Conservation (phyloP, 1,284 basidiomycete species). For the Boletus semigastroideus region DNA sequence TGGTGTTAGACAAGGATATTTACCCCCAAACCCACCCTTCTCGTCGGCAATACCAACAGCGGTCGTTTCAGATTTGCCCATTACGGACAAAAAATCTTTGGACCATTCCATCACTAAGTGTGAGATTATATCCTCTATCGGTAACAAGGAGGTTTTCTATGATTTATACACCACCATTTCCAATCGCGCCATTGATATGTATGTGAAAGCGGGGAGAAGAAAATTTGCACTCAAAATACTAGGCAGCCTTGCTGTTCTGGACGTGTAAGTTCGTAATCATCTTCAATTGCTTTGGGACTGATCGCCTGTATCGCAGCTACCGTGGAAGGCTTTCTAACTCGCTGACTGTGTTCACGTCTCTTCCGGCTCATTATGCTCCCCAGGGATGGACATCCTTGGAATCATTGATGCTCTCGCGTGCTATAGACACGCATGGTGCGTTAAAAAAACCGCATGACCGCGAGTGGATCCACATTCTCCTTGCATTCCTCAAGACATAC, state of each 20-base stretch:
- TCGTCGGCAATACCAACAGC: conserved; percentile 41
- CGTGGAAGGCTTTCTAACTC: conserved; percentile 63
- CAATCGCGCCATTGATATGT: conserved; percentile 81
- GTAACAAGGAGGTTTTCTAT: conserved; percentile 63
- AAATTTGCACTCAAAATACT: conserved; percentile 86
- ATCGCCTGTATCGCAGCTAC: conserved; percentile 46
- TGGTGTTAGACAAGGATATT: conserved; percentile 68
- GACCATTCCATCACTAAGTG: conserved; percentile 53
- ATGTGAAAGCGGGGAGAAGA: conserved; percentile 74
- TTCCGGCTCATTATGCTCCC: conserved; percentile 81
- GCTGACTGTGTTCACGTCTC: conserved; percentile 66
- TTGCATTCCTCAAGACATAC: conserved; percentile 69
- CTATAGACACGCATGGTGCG: conserved; percentile 60
- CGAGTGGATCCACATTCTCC: conserved; percentile 72
- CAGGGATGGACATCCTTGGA: conserved; percentile 78
- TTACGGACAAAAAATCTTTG: conserved; percentile 28
- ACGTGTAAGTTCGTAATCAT: conserved; percentile 58
- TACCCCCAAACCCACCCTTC: conserved; percentile 76
- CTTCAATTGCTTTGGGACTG: conserved; percentile 9
- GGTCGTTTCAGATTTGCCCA: conserved; percentile 13
- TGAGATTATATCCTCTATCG: conserved; percentile 64
- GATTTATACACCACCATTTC: conserved; percentile 73
- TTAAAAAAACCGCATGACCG: conserved; percentile 57
- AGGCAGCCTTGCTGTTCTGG: conserved; percentile 81
- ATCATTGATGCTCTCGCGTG: conserved; percentile 69